phyloP scores from a whole-genome alignment of 768 basidiomycete species.

The Trametes cingulata region DNA sequence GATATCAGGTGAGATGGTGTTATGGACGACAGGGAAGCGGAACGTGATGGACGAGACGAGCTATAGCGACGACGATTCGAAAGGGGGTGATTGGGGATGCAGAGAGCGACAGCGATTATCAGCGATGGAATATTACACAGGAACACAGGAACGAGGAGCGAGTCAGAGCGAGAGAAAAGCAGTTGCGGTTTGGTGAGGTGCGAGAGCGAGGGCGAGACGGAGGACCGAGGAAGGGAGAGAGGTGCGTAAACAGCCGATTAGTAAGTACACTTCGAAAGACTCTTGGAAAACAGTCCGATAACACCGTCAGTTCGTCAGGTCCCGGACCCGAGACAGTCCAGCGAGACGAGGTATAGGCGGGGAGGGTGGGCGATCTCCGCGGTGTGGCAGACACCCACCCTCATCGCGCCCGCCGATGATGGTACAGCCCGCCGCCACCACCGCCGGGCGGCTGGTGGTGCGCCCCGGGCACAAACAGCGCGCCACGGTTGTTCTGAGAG shows the following conservation, averaged over 20 bases:
- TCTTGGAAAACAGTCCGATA: background rate
- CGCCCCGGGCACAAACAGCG: constrained; percentile 52
- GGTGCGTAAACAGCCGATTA: background rate
- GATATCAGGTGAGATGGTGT: constrained; percentile 10
- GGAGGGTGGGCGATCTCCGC: constrained; percentile 1
- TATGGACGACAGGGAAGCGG: background rate
- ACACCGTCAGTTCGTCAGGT: too few relatives aligned
- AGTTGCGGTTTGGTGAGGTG: background rate
- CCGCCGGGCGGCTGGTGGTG: constrained; percentile 15
- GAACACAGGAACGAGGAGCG: background rate
- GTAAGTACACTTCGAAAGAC: background rate
- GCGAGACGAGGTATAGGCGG: background rate
- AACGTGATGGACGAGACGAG: background rate
- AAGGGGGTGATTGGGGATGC: background rate
- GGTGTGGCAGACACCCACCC: constrained; percentile 10
- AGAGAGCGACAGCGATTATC: background rate
- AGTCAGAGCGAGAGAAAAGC: background rate
- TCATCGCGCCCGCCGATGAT: constrained; percentile 19
- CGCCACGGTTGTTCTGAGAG: constrained; percentile 76
- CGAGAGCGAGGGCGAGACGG: background rate
- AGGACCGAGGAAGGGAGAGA: background rate
- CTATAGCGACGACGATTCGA: background rate
- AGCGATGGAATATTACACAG: background rate
- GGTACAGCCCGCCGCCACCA: constrained; percentile 17
- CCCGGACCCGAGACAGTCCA: background rate